Conservation (phyloP, 139 green algal genomes). For the Spirogloea muscicola region DNA sequence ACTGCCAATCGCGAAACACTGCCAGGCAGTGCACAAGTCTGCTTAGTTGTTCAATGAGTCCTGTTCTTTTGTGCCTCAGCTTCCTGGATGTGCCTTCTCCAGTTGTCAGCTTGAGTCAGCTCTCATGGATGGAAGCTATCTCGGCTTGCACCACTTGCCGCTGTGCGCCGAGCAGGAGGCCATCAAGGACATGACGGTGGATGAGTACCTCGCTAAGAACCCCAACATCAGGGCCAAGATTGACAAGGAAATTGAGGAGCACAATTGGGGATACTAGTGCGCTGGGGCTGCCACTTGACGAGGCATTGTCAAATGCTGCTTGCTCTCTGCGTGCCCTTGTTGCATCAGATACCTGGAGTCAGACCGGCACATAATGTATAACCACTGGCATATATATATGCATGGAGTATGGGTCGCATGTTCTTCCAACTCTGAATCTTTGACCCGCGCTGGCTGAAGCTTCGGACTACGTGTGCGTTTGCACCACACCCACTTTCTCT, state of each 20-base stretch:
- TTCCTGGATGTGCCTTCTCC: background rate
- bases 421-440: too few relatives aligned
- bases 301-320: too few relatives aligned
- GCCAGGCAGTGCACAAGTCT: background rate
- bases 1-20: background rate
- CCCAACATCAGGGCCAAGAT: slow-evolving; percentile 39
- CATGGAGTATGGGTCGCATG: too few relatives aligned
- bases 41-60: background rate
- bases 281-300: too few relatives aligned
- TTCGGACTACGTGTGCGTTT: too few relatives aligned
- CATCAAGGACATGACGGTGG: slow-evolving; percentile 26
- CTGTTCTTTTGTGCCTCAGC: background rate
- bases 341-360: too few relatives aligned
- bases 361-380: too few relatives aligned
- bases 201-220: slow-evolving; percentile 39
- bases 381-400: too few relatives aligned
- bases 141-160: background rate
- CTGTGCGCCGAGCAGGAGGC: slow-evolving; percentile 15
- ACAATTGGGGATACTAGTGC: slow-evolving; percentile 36
- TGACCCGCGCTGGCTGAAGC: too few relatives aligned
- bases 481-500: too few relatives aligned
- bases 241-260: slow-evolving; percentile 37
- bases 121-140: background rate
- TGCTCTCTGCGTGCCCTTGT: too few relatives aligned
- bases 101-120: background rate